Percentiles rank a stretch among this genome's conserved stretches.
These are phyloP conservation scores for Wallacemonas sp. DNA, from an alignment of 208 protist genomes.

Conservation along the genomic window DNA sequence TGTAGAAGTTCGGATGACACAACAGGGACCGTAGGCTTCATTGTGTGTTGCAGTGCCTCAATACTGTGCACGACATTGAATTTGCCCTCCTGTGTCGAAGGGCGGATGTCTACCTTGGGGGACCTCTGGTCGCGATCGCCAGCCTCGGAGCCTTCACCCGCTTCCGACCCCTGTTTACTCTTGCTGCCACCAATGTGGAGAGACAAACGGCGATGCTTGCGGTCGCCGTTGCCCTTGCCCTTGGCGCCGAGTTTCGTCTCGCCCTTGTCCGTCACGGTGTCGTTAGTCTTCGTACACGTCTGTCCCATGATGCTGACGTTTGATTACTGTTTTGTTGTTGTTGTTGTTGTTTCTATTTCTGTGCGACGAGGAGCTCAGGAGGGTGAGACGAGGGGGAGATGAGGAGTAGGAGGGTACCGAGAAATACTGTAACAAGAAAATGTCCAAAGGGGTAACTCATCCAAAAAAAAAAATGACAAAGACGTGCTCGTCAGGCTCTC, in stretches of 20 bases:
- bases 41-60: conserved; percentile 54
- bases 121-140: too few species aligned
- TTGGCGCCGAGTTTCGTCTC: conserved; percentile 19
- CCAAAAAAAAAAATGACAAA: too few species aligned
- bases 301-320: conserved; percentile 30
- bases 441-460: too few species aligned
- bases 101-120: neutral
- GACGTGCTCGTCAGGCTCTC: too few species aligned
- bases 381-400: too few species aligned
- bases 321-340: neutral
- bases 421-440: too few species aligned
- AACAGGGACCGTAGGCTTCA: conserved; percentile 45
- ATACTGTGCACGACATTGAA: conserved; percentile 36
- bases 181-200: conserved; percentile 1
- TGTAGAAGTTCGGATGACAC: conserved; percentile 32
- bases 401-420: too few species aligned
- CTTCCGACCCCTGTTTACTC: conserved; percentile 24
- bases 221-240: neutral
- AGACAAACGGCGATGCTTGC: neutral
- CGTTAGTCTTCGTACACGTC: conserved; percentile 32
- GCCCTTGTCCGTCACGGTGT: conserved; percentile 26
- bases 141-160: too few species aligned
- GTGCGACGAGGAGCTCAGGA: too few species aligned
- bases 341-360: neutral
- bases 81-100: neutral